These are phyloP conservation scores for Sophora flavescens DNA, from an alignment of 306 rosid genomes.

Conservation along the genomic window DNA sequence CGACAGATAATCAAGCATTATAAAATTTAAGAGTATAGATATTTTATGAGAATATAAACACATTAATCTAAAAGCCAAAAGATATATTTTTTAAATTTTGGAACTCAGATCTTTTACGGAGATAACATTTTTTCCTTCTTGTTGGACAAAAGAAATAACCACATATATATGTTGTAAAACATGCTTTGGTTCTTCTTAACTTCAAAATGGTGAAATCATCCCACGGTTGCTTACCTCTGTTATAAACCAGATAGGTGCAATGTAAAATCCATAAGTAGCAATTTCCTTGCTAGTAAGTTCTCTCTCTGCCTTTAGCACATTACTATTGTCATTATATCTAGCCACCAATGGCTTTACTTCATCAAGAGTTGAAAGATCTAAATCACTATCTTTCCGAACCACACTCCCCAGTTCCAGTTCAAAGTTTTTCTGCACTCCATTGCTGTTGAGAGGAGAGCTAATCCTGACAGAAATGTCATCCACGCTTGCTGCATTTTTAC, in stretches of 20 bases:
- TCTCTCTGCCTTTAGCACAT: slow-evolving; percentile 56
- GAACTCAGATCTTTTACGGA: background rate
- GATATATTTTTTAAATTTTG: background rate
- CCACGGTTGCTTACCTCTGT: slow-evolving; percentile 64
- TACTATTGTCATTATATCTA: slow-evolving; percentile 49
- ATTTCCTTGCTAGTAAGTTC: slow-evolving; percentile 62
- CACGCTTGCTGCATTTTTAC: slow-evolving; percentile 54
- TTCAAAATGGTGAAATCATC: background rate
- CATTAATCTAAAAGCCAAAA: background rate
- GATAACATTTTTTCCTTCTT: background rate
- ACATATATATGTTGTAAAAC: background rate
- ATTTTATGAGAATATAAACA: background rate
- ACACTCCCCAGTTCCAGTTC: slow-evolving; percentile 62
- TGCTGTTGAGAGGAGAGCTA: slow-evolving; percentile 49
- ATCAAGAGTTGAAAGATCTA: slow-evolving; percentile 55
- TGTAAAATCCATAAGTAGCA: slow-evolving; percentile 71
- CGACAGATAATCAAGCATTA: slow-evolving; percentile 2
- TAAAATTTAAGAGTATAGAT: background rate
- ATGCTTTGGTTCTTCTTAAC: slow-evolving; percentile 1
- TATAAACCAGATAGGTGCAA: slow-evolving; percentile 82
- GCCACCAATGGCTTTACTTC: slow-evolving; percentile 66
- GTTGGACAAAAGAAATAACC: slow-evolving; percentile 8
- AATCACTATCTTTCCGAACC: slow-evolving; percentile 63
- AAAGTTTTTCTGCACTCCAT: slow-evolving; percentile 52
- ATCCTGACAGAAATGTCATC: slow-evolving; percentile 53